Evolutionary conservation across 1,139 yeast species (phyloP).

Genomic region (Magnusiomyces suaveolens): DNA sequence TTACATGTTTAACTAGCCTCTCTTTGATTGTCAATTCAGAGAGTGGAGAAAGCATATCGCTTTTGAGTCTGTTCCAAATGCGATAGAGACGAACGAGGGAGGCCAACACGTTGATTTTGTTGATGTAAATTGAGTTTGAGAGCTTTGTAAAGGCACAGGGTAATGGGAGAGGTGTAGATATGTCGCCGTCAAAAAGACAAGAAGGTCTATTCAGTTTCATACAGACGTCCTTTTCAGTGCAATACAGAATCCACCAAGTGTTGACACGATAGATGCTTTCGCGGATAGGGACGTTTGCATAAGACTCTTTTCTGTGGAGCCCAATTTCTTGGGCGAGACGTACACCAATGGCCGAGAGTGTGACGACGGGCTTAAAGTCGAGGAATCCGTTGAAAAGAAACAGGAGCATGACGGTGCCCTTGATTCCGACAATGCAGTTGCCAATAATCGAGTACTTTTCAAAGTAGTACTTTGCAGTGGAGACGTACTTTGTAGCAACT

Average conservation of each 20-base stretch:
- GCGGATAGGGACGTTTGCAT: constrained; percentile 31
- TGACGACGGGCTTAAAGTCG: background rate
- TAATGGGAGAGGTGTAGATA: constrained; percentile 20
- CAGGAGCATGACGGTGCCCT: constrained; percentile 19
- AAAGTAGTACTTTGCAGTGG: constrained; percentile 19
- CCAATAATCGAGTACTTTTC: constrained; percentile 17
- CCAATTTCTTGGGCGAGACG: constrained; percentile 60
- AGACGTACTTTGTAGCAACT: constrained; percentile 1
- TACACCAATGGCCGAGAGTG: constrained; percentile 39
- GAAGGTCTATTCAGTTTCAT: constrained; percentile 56
- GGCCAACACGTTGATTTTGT: constrained; percentile 2
- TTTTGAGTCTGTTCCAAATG: constrained; percentile 25
- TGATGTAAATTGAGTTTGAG: no score
- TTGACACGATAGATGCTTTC: constrained; percentile 37
- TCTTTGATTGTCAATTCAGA: constrained; percentile 25
- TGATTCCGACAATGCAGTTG: constrained; percentile 18
- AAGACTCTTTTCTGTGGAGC: constrained; percentile 49
- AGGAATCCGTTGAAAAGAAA: constrained; percentile 5
- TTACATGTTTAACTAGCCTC: constrained; percentile 24
- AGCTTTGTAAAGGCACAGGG: no score
- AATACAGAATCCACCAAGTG: constrained; percentile 51
- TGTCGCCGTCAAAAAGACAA: constrained; percentile 40
- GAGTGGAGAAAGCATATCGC: constrained; percentile 26
- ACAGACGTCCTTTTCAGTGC: constrained; percentile 46
- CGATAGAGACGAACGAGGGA: constrained; percentile 17